Conservation (phyloP, 192 early-diverging fungal genomes). For the Dimargaris cristalligena region DNA sequence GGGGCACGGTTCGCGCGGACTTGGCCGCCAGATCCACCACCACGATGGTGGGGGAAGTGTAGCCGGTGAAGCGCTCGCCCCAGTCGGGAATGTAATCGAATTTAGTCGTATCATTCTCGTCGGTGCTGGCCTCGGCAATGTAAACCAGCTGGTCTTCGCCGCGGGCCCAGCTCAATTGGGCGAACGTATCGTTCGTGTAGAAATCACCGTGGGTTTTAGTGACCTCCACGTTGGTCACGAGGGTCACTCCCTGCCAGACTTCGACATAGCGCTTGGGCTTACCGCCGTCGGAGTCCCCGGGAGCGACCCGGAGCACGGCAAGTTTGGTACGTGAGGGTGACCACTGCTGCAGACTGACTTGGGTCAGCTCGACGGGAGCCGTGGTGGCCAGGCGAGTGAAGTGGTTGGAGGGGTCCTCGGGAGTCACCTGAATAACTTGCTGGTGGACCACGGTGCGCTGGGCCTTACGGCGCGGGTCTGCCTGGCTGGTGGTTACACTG, state of each 20-base stretch:
- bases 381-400: not conserved
- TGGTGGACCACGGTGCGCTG: not conserved
- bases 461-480: not conserved
- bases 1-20: constrained; percentile 18
- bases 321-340: not conserved
- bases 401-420: not conserved
- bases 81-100: constrained; percentile 40
- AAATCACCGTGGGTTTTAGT: constrained; percentile 48
- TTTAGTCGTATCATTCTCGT: constrained; percentile 15
- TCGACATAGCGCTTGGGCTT: constrained; percentile 32
- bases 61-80: constrained; percentile 53
- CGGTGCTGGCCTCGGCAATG: constrained; percentile 35
- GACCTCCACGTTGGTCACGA: constrained; percentile 43
- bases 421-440: not conserved
- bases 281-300: not conserved
- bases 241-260: constrained; percentile 33
- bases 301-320: not conserved
- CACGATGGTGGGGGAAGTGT: constrained; percentile 33
- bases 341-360: not conserved
- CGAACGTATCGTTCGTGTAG: constrained; percentile 52
- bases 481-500: not conserved
- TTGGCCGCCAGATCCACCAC: constrained; percentile 28
- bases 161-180: constrained; percentile 40
- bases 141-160: constrained; percentile 40
- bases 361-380: not conserved